phyloP scores from a whole-genome alignment of 2,329 filamentous ascomycete species.

The Claviceps cyperi region DNA sequence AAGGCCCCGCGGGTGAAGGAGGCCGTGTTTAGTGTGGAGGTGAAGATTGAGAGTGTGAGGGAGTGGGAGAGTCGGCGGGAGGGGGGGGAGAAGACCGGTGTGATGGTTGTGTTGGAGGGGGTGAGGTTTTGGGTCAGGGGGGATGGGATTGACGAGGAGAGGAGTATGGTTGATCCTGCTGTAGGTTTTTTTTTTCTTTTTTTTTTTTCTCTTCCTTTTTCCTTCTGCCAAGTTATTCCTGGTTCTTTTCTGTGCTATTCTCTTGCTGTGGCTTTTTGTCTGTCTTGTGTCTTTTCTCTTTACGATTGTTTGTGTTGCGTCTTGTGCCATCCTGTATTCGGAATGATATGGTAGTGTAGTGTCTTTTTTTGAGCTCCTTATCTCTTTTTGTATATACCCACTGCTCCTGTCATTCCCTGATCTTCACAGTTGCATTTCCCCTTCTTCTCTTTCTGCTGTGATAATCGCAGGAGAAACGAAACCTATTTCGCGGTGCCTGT shows the following conservation, averaged over 20 bases:
- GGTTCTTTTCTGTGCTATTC: too few relatives aligned
- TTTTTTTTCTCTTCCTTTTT: neutral
- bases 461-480: too few relatives aligned
- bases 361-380: too few relatives aligned
- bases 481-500: neutral
- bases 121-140: constrained; percentile 79
- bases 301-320: neutral
- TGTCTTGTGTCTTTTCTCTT: too few relatives aligned
- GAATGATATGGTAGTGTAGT: too few relatives aligned
- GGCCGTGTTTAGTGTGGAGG: constrained; percentile 72
- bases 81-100: constrained; percentile 61
- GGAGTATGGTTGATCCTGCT: constrained; percentile 56
- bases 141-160: constrained; percentile 71
- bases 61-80: constrained; percentile 61
- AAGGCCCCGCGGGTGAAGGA: constrained; percentile 62
- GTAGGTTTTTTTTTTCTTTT: constrained; percentile 25
- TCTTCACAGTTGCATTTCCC: too few relatives aligned
- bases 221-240: too few relatives aligned
- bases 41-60: constrained; percentile 54
- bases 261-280: too few relatives aligned
- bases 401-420: too few relatives aligned
- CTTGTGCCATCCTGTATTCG: too few relatives aligned
- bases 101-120: constrained; percentile 67
- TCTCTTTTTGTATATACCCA: too few relatives aligned
- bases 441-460: too few relatives aligned